These are phyloP conservation scores for Tulasnella sp. DNA, from an alignment of 768 basidiomycete genomes.

Conservation along the genomic window DNA sequence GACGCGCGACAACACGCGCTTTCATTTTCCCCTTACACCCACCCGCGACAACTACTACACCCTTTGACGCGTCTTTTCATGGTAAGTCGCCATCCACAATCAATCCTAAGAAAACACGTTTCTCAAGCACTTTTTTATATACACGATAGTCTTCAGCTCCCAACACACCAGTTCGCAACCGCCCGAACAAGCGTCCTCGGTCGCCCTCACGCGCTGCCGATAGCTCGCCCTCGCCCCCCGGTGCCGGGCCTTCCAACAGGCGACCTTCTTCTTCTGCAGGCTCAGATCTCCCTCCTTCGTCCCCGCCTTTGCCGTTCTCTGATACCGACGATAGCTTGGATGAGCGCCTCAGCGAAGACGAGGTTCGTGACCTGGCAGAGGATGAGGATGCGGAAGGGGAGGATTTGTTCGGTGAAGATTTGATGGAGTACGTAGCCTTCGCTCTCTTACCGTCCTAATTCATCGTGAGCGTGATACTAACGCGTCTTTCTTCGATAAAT, in stretches of 20 bases:
- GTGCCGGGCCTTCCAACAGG: slow-evolving; percentile 9
- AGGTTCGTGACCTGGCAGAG: slow-evolving; percentile 35
- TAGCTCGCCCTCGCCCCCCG: background rate
- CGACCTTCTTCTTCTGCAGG: slow-evolving; percentile 37
- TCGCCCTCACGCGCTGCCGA: slow-evolving; percentile 12
- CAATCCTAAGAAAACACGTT: background rate
- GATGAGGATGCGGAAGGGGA: slow-evolving; percentile 80
- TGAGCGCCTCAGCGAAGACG: slow-evolving; percentile 58
- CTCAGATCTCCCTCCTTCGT: slow-evolving; percentile 79
- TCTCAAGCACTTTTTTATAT: background rate
- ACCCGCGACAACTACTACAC: background rate
- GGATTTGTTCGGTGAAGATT: slow-evolving; percentile 79
- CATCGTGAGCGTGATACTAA: slow-evolving; percentile 35
- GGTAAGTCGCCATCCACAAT: background rate
- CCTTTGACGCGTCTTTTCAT: slow-evolving; percentile 12
- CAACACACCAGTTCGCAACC: slow-evolving; percentile 2
- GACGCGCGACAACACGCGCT: slow-evolving; percentile 7
- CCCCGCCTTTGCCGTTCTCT: slow-evolving; percentile 72
- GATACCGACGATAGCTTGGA: slow-evolving; percentile 71
- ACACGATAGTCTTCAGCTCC: slow-evolving; percentile 8
- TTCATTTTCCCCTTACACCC: background rate
- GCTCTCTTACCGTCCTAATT: background rate
- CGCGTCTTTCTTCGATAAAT: background rate
- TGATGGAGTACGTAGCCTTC: slow-evolving; percentile 52
- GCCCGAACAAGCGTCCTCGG: slow-evolving; percentile 15